phyloP scores from a whole-genome alignment of 2,329 filamentous ascomycete species.

The Didymella lethalis region DNA sequence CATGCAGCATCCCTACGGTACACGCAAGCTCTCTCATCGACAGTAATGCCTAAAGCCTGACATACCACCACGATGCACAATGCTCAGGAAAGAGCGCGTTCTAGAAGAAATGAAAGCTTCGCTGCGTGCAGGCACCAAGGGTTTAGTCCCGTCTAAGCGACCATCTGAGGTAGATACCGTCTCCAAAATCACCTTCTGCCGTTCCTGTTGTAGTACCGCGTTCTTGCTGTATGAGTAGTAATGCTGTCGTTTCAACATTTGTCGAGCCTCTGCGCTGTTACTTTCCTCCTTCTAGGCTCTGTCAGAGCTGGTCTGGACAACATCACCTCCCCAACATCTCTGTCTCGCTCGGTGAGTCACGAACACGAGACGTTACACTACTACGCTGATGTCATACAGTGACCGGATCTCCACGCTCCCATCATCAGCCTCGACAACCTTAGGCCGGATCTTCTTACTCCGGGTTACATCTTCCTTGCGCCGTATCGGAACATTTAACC shows the following conservation, averaged over 20 bases:
- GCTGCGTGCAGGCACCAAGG: slow-evolving; percentile 13
- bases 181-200: slow-evolving; percentile 2
- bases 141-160: neutral
- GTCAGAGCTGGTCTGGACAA: slow-evolving; percentile 13
- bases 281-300: slow-evolving; percentile 2
- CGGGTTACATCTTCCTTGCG: slow-evolving; percentile 18
- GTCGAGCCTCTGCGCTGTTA: slow-evolving; percentile 11
- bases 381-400: slow-evolving; percentile 13
- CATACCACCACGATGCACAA: slow-evolving; percentile 6
- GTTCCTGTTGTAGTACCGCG: neutral
- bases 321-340: slow-evolving; percentile 14
- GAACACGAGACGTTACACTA: neutral
- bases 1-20: slow-evolving; percentile 21
- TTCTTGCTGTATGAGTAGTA: slow-evolving; percentile 1
- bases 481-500: slow-evolving; percentile 16
- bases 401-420: slow-evolving; percentile 20
- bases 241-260: slow-evolving; percentile 15
- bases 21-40: slow-evolving; percentile 19
- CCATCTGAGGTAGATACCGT: slow-evolving; percentile 8
- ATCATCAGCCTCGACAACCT: slow-evolving; percentile 18
- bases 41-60: slow-evolving; percentile 5
- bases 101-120: slow-evolving; percentile 11
- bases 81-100: slow-evolving; percentile 11
- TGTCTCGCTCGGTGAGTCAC: slow-evolving; percentile 16
- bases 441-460: slow-evolving; percentile 13